These are phyloP conservation scores for Suillus alpinus DNA, from an alignment of 768 basidiomycete genomes.

Conservation along the genomic window DNA sequence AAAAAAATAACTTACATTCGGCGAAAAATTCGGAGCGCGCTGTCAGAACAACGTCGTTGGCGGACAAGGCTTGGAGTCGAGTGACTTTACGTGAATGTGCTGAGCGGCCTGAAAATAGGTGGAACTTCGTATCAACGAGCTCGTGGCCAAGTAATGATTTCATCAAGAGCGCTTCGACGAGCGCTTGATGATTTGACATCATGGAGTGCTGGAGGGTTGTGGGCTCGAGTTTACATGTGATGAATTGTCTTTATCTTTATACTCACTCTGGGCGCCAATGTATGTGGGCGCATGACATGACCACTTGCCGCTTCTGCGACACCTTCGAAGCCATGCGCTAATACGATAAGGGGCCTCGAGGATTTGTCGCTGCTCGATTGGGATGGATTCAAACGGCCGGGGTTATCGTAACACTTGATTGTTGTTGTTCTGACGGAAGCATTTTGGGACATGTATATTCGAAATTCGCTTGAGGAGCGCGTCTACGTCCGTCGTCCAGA, in stretches of 20 bases:
- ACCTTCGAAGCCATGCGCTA: background rate
- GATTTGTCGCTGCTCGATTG: background rate
- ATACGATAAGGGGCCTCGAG: background rate
- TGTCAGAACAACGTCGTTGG: conserved; percentile 25
- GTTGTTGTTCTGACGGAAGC: background rate
- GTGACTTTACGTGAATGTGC: conserved; percentile 6
- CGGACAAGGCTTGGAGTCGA: conserved; percentile 22
- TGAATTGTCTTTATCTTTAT: background rate
- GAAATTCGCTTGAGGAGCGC: background rate
- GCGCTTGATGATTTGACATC: conserved; percentile 10
- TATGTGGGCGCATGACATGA: background rate
- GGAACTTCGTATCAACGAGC: conserved; percentile 30
- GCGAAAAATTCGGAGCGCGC: conserved; percentile 28
- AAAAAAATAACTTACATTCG: conserved; percentile 15
- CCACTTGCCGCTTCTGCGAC: background rate
- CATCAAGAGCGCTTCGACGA: conserved; percentile 21
- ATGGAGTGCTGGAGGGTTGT: background rate
- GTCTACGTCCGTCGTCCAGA: background rate
- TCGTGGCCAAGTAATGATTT: conserved; percentile 26
- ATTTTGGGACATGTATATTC: background rate
- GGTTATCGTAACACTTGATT: background rate
- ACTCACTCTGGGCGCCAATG: background rate
- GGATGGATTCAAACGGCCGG: background rate
- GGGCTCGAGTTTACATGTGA: background rate
- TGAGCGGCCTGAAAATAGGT: conserved; percentile 25